Evolutionary conservation across 345 rosid species (phyloP), one percentile per base, ranked within the genome.

Genomic region (Acer saccharum): DNA sequence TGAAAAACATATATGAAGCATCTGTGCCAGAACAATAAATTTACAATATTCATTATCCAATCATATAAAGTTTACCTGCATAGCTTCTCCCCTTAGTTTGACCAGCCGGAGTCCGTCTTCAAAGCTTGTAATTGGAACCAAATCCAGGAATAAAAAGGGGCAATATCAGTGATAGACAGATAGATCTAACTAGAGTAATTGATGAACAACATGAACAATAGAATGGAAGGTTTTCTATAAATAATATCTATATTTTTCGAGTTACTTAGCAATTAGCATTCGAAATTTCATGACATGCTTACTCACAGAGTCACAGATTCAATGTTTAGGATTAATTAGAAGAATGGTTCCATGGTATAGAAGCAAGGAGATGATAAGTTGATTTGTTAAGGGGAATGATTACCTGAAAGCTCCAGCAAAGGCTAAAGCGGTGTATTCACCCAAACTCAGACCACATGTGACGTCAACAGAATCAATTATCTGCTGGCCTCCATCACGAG

Each of bases 341-440:
- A 65, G 25, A 73, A 52, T 32, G 55, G 65, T 2, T 3, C 12
- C 23, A 41, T 63, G 10, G 58, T 48, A 23, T 17, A 18, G 35
- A 6, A 9, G 69, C 39, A 67, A 46, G 16, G 21, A 67, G 69
- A 20, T 70, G 18, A 50, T 21, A 46, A 39, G 29, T 55, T 43
- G 29, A 43, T 58, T 73, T 27, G 17, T 21, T 46, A n/a, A 41
- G 11, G 16, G 14, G 41, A 39, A 78, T 75, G 41, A 65, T 85
- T 77, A 92, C 98, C 97, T 94, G 90, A 97, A 91, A 81, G 97
- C 97, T 79, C 92, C 98, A 75, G 98, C 90, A 86, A 96, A 97
- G 52, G 99, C 95, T 12, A 97, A 87, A 68, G 99, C 98, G 77
- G 98, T 91, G 78, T 97, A 97, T 84, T 96, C 99, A 77, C 99